Percentiles rank a stretch among this genome's conserved stretches.
phyloP scores from a whole-genome alignment of 202 grass and related monocot genomes.

The Setaria italica region DNA sequence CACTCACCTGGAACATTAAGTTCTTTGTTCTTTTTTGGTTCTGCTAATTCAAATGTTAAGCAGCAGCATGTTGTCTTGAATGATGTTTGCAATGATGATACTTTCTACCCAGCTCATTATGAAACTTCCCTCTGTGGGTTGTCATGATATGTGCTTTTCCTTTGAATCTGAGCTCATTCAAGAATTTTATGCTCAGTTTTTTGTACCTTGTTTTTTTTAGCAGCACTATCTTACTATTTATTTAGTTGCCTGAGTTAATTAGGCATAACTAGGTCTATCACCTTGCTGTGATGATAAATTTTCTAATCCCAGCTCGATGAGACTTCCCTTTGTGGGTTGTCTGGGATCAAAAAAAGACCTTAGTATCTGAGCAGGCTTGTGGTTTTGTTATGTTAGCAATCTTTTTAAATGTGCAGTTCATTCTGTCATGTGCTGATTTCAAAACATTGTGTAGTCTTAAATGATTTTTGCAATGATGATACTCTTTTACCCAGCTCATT shows the following conservation, averaged over 20 bases:
- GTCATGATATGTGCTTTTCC: slow-evolving; percentile 58
- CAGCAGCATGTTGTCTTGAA: not conserved
- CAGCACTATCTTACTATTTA: not conserved
- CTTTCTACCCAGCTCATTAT: slow-evolving; percentile 93
- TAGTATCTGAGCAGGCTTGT: slow-evolving; percentile 57
- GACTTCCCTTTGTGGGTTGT: slow-evolving; percentile 69
- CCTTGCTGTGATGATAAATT: slow-evolving; percentile 61
- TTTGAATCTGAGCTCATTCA: slow-evolving; percentile 64
- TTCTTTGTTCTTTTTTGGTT: not conserved
- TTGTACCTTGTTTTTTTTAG: not conserved
- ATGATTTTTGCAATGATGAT: slow-evolving; percentile 60
- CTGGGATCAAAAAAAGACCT: slow-evolving; percentile 46
- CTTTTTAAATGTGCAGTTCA: too few species aligned
- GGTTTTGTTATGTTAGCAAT: too few species aligned
- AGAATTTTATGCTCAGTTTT: not conserved
- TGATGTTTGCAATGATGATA: slow-evolving; percentile 63
- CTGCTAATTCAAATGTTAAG: not conserved
- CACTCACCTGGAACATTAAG: not conserved
- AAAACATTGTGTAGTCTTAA: not conserved
- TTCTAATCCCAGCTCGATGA: slow-evolving; percentile 81
- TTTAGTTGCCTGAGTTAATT: not conserved
- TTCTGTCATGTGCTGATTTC: too few species aligned
- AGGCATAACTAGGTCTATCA: not conserved
- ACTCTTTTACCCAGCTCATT: slow-evolving; percentile 94
- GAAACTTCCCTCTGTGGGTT: slow-evolving; percentile 70